Percentiles rank a stretch among this genome's conserved stretches.
Conservation (phyloP, 2,329 filamentous ascomycete species). For the Lasiodiplodia citricola region DNA sequence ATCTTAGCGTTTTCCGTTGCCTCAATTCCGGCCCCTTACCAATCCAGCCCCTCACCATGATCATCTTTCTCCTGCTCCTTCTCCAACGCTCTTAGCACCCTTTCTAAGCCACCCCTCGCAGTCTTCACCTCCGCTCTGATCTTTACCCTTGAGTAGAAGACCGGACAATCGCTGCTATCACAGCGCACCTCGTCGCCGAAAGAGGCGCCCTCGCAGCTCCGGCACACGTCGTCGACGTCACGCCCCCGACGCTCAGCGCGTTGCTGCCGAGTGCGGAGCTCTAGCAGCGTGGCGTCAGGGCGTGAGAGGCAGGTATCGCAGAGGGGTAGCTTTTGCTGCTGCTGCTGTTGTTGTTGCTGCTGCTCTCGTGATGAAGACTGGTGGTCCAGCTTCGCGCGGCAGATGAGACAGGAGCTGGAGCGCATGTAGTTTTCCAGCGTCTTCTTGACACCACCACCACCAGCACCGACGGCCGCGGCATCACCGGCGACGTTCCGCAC, state of each 20-base stretch:
- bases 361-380: constrained; percentile 33
- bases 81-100: constrained; percentile 39
- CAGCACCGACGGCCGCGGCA: constrained; percentile 14
- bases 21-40: not conserved
- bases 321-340: constrained; percentile 49
- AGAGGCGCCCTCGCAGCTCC: constrained; percentile 75
- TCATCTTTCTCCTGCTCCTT: not conserved
- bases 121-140: constrained; percentile 48
- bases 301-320: constrained; percentile 64
- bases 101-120: constrained; percentile 34
- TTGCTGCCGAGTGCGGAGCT: constrained; percentile 67
- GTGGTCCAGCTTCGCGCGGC: constrained; percentile 63
- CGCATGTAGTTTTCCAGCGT: constrained; percentile 96
- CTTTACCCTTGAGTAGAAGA: constrained; percentile 81
- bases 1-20: too few species aligned
- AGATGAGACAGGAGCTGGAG: constrained; percentile 78
- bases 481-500: constrained; percentile 62
- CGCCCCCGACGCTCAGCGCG: constrained; percentile 66
- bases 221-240: constrained; percentile 74
- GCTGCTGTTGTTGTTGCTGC: constrained; percentile 28
- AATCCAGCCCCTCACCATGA: constrained; percentile 8
- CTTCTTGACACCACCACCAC: constrained; percentile 55
- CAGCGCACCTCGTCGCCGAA: constrained; percentile 81
- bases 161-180: constrained; percentile 89
- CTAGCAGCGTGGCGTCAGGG: constrained; percentile 65